Evolutionary conservation across 805 yeast species (phyloP).

Genomic region (Scheffersomyces amazonensis): DNA sequence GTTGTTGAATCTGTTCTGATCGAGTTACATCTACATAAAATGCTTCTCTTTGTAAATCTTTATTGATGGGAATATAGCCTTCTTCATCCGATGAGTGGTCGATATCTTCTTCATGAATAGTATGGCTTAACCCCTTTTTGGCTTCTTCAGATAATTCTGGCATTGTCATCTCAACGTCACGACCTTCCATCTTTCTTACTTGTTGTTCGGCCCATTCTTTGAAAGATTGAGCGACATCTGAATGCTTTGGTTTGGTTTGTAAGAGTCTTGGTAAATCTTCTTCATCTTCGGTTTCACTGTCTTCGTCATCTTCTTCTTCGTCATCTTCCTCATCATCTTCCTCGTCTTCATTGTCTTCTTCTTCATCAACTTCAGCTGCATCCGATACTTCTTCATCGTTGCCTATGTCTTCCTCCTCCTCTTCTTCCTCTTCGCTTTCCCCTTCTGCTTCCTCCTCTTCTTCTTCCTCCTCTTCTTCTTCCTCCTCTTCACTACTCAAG

Average conservation of each 20-base stretch:
- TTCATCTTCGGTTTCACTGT: slow-evolving; percentile 26
- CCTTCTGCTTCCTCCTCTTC: slow-evolving; percentile 23
- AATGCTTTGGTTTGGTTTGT: slow-evolving; percentile 43
- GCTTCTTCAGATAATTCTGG: slow-evolving; percentile 47
- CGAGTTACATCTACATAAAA: slow-evolving; percentile 68
- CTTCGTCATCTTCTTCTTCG: slow-evolving; percentile 27
- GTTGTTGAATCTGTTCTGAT: slow-evolving; percentile 59
- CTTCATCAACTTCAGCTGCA: slow-evolving; percentile 16
- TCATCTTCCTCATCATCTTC: slow-evolving; percentile 26
- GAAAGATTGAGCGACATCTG: slow-evolving; percentile 51
- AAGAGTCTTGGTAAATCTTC: slow-evolving; percentile 29
- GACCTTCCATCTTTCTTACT: slow-evolving; percentile 61
- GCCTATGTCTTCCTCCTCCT: slow-evolving; percentile 9
- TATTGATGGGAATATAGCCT: slow-evolving; percentile 56
- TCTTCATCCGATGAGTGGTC: slow-evolving; percentile 69
- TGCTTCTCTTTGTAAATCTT: slow-evolving; percentile 53
- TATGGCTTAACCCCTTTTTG: slow-evolving; percentile 40
- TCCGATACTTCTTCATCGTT: slow-evolving; percentile 14
- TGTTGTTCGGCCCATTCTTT: slow-evolving; percentile 86
- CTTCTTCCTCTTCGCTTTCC: slow-evolving; percentile 17
- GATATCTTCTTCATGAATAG: slow-evolving; percentile 66
- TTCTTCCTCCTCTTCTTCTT: slow-evolving; percentile 16
- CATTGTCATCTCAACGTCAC: slow-evolving; percentile 40
- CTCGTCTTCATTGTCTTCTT: slow-evolving; percentile 26
- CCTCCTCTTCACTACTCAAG: slow-evolving; percentile 33